A percentile compares a stretch with the other conserved stretches of the same genome.
Evolutionary conservation across 116 monocot species (phyloP).

Genomic region (Posidonia oceanica): DNA sequence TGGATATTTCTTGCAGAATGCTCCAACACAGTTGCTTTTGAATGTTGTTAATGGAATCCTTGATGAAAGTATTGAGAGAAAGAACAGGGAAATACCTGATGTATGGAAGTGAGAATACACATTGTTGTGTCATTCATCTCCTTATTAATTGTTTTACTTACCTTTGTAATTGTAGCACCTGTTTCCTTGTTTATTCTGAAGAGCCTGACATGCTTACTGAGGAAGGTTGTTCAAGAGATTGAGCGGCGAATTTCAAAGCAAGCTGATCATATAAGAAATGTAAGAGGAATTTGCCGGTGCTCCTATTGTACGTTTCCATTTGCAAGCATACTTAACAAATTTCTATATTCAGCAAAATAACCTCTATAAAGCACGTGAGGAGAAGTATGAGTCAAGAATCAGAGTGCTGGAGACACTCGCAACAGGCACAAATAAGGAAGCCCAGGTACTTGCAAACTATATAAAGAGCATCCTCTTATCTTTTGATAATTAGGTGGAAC

Average conservation of each 20-base stretch:
- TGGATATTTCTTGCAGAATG: conserved; percentile 43
- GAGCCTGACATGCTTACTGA: conserved; percentile 61
- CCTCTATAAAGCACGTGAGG: conserved; percentile 73
- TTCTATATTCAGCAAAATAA: conserved; percentile 60
- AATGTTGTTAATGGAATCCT: conserved; percentile 63
- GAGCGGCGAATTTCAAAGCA: conserved; percentile 74
- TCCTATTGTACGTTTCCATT: not conserved
- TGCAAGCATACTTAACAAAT: not conserved
- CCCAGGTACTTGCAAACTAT: conserved; percentile 32
- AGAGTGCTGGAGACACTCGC: conserved; percentile 79
- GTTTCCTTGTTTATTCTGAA: conserved; percentile 18
- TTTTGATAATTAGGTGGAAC: no score
- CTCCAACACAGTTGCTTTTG: conserved; percentile 62
- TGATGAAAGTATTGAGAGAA: conserved; percentile 78
- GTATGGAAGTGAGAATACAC: conserved; percentile 29
- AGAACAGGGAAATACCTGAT: conserved; percentile 78
- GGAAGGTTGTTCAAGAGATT: conserved; percentile 84
- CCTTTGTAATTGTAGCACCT: not conserved
- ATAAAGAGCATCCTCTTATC: no score
- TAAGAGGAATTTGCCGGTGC: conserved; percentile 16
- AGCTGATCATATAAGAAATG: conserved; percentile 82
- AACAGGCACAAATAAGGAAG: conserved; percentile 73
- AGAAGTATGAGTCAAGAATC: conserved; percentile 84
- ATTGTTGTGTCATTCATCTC: no score
- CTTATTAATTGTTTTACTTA: not conserved